A percentile compares a stretch with the other conserved stretches of the same genome.
These are phyloP conservation scores for Venturia aucupariae DNA, from an alignment of 2,329 filamentous ascomycete species.

Conservation along the genomic window DNA sequence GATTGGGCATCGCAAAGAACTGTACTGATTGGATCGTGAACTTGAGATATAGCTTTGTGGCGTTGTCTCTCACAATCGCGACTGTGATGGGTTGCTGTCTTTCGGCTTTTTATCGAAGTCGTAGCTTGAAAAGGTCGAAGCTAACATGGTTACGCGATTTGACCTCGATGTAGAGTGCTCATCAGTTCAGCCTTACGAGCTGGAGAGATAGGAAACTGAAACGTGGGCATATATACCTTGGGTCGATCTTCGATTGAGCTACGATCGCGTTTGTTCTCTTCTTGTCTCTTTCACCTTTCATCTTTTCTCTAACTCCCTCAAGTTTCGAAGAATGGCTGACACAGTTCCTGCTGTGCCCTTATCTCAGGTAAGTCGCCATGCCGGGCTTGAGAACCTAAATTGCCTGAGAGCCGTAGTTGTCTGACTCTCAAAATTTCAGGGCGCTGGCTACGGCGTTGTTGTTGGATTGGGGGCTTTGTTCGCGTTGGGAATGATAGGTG, in stretches of 20 bases:
- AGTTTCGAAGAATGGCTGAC: not conserved
- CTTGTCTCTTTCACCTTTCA: not conserved
- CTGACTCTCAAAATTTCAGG: not conserved
- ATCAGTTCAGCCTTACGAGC: not conserved
- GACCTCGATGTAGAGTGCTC: not conserved
- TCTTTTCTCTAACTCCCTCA: not conserved
- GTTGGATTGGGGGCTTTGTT: slow-evolving; percentile 13
- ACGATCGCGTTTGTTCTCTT: not conserved
- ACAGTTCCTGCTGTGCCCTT: slow-evolving; percentile 5
- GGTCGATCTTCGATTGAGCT: not conserved
- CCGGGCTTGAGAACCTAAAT: not conserved
- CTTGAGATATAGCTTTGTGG: not conserved
- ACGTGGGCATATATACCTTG: not conserved
- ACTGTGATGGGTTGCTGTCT: not conserved
- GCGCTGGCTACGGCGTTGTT: slow-evolving; percentile 14
- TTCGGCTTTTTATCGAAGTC: not conserved
- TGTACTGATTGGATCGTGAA: not conserved
- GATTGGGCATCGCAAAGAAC: not conserved
- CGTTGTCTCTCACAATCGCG: not conserved
- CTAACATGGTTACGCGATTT: slow-evolving; percentile 5
- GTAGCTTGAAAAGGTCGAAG: not conserved
- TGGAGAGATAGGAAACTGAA: not conserved
- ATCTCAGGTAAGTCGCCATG: not conserved
- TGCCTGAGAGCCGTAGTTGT: not conserved
- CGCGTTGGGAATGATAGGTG: slow-evolving; percentile 19